These are phyloP conservation scores for Didymella sp. DNA, from an alignment of 2,329 filamentous ascomycete species.

Conservation along the genomic window DNA sequence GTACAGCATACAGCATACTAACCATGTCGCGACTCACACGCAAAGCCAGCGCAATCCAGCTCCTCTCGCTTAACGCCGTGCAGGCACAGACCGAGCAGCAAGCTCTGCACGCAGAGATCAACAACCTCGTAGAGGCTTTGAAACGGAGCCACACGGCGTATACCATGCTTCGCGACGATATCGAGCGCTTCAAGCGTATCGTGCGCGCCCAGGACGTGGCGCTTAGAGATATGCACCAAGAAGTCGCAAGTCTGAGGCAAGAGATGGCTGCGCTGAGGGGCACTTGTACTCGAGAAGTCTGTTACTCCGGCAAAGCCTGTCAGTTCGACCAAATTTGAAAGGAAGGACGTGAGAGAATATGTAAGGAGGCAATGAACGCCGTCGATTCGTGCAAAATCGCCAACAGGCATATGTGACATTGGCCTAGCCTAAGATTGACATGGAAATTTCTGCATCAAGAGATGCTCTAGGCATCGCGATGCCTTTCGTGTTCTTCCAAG, in stretches of 20 bases:
- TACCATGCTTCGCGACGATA: constrained; percentile 4
- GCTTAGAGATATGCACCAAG: neutral
- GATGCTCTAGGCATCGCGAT: constrained; percentile 35
- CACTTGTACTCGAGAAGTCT: neutral
- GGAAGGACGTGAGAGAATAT: neutral
- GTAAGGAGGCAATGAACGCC: neutral
- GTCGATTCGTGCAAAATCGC: neutral
- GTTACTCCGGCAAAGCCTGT: neutral
- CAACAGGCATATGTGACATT: neutral
- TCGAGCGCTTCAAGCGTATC: constrained; percentile 3
- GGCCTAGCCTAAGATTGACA: neutral
- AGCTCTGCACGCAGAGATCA: neutral
- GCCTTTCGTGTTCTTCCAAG: constrained; percentile 41
- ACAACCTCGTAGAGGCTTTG: neutral
- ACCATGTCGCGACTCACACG: constrained; percentile 3
- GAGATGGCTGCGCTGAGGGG: neutral
- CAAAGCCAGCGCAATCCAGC: constrained; percentile 1
- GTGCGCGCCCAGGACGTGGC: neutral
- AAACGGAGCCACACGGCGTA: constrained; percentile 5
- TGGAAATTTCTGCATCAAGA: neutral
- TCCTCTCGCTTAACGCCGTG: neutral
- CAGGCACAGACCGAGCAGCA: constrained; percentile 2
- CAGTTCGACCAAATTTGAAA: neutral
- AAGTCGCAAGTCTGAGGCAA: neutral
- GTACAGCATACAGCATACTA: neutral